phyloP scores from a whole-genome alignment of 2,329 filamentous ascomycete genomes.

The Fusarium camptoceras region DNA sequence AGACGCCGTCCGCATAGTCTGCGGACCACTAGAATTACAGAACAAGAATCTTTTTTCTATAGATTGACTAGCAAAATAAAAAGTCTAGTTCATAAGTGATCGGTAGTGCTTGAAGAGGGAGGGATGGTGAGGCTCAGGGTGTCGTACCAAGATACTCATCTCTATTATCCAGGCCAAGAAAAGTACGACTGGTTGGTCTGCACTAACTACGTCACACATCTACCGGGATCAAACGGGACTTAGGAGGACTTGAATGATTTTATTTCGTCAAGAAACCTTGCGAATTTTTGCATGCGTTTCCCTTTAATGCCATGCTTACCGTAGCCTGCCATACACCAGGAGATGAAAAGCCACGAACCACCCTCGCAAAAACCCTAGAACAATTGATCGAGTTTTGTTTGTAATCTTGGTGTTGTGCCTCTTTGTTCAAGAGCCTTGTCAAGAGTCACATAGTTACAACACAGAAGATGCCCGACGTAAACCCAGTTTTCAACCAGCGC shows the following conservation, averaged over 20 bases:
- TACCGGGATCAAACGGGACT: conserved; percentile 6
- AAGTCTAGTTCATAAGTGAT: not conserved
- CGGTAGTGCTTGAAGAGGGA: not conserved
- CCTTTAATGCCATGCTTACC: conserved; percentile 55
- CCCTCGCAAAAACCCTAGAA: conserved; percentile 49
- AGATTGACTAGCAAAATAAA: not conserved
- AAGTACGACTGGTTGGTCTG: not conserved
- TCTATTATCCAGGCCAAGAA: not conserved
- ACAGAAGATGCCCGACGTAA: conserved; percentile 41
- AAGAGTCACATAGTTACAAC: conserved; percentile 38
- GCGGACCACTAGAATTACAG: not conserved
- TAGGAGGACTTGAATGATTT: conserved; percentile 52
- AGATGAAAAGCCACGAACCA: conserved; percentile 56
- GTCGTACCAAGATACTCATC: not conserved
- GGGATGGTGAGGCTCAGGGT: not conserved
- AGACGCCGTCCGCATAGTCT: not conserved
- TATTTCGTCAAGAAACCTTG: conserved; percentile 54
- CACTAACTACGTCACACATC: conserved; percentile 9
- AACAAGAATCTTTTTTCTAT: not conserved
- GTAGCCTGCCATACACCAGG: conserved; percentile 55
- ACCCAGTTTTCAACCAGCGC: conserved; percentile 42
- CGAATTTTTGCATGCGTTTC: conserved; percentile 54
- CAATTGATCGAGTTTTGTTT: conserved; percentile 41
- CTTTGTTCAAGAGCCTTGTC: conserved; percentile 30
- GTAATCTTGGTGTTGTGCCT: conserved; percentile 32